These are phyloP conservation scores for Raphanus hybrid DNA, from an alignment of 441 rosid genomes.

Conservation along the genomic window DNA sequence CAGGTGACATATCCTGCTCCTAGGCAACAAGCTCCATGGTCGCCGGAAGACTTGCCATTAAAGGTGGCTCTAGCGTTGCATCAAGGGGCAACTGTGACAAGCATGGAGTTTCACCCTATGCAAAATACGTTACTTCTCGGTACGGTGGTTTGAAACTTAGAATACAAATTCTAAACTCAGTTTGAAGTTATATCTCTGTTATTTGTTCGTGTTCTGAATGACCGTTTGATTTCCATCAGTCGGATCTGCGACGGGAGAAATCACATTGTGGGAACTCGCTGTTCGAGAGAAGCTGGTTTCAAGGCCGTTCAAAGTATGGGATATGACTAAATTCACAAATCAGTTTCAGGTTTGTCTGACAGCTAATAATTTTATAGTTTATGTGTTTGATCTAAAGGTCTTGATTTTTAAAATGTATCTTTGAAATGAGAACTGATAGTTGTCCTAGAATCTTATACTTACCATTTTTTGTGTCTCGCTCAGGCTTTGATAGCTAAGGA, in stretches of 20 bases:
- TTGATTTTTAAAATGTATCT: background rate
- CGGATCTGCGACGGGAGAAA: constrained; percentile 81
- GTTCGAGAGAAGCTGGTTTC: constrained; percentile 67
- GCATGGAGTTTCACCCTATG: constrained; percentile 92
- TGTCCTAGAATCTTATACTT: constrained; percentile 29
- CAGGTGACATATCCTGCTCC: constrained; percentile 74
- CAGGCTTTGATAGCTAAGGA: constrained; percentile 71
- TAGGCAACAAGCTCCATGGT: constrained; percentile 66
- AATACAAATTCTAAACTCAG: background rate
- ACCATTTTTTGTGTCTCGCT: constrained; percentile 31
- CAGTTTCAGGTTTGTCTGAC: constrained; percentile 68
- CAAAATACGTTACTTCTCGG: constrained; percentile 78
- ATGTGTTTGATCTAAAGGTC: constrained; percentile 10
- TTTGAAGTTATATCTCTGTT: constrained; percentile 6
- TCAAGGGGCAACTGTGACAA: constrained; percentile 72
- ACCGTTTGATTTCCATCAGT: constrained; percentile 57
- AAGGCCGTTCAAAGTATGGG: constrained; percentile 82
- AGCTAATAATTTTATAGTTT: background rate
- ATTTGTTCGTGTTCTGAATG: constrained; percentile 31
- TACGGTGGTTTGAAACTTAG: constrained; percentile 39
- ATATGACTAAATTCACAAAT: constrained; percentile 51
- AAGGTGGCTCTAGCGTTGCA: constrained; percentile 69
- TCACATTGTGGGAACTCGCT: constrained; percentile 84
- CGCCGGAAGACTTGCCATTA: constrained; percentile 83
- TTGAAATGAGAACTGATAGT: constrained; percentile 14